These are phyloP conservation scores for Fusarium sp. DNA, from an alignment of 2,329 filamentous ascomycete species.

Conservation along the genomic window DNA sequence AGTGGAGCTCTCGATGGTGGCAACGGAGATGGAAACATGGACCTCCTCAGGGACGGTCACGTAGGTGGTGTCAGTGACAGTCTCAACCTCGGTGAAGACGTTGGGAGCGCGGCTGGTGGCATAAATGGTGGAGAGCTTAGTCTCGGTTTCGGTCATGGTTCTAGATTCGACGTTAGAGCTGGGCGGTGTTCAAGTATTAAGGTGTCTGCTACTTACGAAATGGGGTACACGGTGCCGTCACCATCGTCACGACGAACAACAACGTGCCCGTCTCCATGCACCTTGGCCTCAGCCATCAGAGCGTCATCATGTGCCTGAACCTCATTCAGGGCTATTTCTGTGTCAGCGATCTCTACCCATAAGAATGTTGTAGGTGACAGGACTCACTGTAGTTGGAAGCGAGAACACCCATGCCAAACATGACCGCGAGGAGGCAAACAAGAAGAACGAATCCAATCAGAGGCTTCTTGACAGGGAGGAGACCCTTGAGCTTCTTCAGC, in stretches of 20 bases:
- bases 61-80: slow-evolving; percentile 46
- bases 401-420: slow-evolving; percentile 48
- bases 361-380: not conserved
- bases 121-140: slow-evolving; percentile 51
- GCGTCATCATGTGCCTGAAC: not conserved
- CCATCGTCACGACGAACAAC: slow-evolving; percentile 31
- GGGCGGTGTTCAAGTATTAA: not conserved
- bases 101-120: slow-evolving; percentile 40
- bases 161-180: slow-evolving; percentile 32
- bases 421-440: slow-evolving; percentile 30
- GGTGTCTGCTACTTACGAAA: slow-evolving; percentile 48
- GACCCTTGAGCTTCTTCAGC: slow-evolving; percentile 23
- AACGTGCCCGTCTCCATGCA: not conserved
- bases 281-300: not conserved
- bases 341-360: slow-evolving; percentile 14
- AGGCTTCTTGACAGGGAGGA: slow-evolving; percentile 21
- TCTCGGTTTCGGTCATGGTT: slow-evolving; percentile 52
- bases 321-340: slow-evolving; percentile 10
- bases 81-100: slow-evolving; percentile 37
- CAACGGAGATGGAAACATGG: slow-evolving; percentile 41
- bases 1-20: slow-evolving; percentile 38
- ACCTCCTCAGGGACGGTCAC: slow-evolving; percentile 45
- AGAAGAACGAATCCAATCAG: slow-evolving; percentile 21
- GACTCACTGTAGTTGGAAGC: slow-evolving; percentile 45
- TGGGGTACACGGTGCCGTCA: slow-evolving; percentile 45